A percentile compares a stretch with the other conserved stretches of the same genome.
These are phyloP conservation scores for Plasmodiophora brassicae DNA, from an alignment of 208 protist genomes.

Conservation along the genomic window DNA sequence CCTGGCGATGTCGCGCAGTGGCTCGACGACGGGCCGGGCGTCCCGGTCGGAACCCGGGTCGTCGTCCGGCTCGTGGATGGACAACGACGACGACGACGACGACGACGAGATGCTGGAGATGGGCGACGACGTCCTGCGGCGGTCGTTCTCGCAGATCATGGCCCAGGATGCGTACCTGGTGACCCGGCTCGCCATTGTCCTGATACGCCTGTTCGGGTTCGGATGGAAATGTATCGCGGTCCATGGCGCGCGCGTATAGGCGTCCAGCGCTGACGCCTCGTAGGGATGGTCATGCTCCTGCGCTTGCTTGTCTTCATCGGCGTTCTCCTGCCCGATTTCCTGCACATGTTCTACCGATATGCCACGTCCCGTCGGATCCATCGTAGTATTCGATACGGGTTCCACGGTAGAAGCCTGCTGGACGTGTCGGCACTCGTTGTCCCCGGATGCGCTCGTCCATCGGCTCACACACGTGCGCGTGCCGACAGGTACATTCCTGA, in stretches of 20 bases:
- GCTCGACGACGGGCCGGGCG: too few species aligned
- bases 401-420: not conserved
- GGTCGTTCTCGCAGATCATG: not conserved
- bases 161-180: not conserved
- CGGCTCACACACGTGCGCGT: too few species aligned
- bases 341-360: not conserved
- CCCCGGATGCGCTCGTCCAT: too few species aligned
- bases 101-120: too few species aligned
- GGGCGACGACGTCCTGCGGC: too few species aligned
- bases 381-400: not conserved
- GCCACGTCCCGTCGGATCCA: not conserved
- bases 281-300: not conserved
- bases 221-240: conserved; percentile 9
- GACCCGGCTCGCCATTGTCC: not conserved
- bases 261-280: not conserved
- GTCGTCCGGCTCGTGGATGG: too few species aligned
- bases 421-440: too few species aligned
- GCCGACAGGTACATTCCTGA: not conserved
- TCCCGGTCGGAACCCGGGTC: too few species aligned
- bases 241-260: too few species aligned
- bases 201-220: conserved; percentile 2
- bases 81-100: too few species aligned
- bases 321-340: not conserved
- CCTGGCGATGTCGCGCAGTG: too few species aligned
- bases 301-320: not conserved